A percentile compares a stretch with the other conserved stretches of the same genome.
Evolutionary conservation across 2,329 filamentous ascomycete species (phyloP).

Genomic region (Aspergillus neoniger): DNA sequence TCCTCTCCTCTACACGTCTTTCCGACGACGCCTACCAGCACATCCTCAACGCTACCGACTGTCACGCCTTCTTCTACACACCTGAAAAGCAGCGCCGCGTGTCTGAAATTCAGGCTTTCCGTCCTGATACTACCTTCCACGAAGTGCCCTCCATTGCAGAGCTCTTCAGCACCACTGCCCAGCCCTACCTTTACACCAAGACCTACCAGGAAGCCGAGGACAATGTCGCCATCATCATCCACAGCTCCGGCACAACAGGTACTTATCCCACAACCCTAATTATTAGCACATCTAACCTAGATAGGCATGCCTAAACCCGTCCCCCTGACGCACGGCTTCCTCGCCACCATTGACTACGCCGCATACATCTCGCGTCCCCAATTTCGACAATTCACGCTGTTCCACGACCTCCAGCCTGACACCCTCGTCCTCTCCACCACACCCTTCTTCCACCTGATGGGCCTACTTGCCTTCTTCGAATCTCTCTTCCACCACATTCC

Average conservation of each 20-base stretch:
- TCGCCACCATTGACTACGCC: constrained; percentile 13
- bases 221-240: constrained; percentile 30
- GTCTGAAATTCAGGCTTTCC: constrained; percentile 17
- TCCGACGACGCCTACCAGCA: constrained; percentile 21
- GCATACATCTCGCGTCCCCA: not conserved
- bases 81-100: constrained; percentile 26
- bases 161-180: not conserved
- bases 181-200: constrained; percentile 17
- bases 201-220: constrained; percentile 25
- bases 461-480: constrained; percentile 12
- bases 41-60: constrained; percentile 19
- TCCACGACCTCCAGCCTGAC: not conserved
- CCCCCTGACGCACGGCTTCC: constrained; percentile 23
- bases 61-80: constrained; percentile 29
- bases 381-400: constrained; percentile 7
- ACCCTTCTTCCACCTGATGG: constrained; percentile 29
- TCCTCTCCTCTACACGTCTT: constrained; percentile 25
- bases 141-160: constrained; percentile 13
- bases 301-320: constrained; percentile 23
- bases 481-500: constrained; percentile 17
- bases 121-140: constrained; percentile 8
- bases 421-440: constrained; percentile 18
- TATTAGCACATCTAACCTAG: not conserved
- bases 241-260: constrained; percentile 40
- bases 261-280: not conserved